Percentiles rank a stretch among this genome's conserved stretches.
Conservation (phyloP, 2,329 filamentous ascomycete genomes). For the Fusarium sp. region DNA sequence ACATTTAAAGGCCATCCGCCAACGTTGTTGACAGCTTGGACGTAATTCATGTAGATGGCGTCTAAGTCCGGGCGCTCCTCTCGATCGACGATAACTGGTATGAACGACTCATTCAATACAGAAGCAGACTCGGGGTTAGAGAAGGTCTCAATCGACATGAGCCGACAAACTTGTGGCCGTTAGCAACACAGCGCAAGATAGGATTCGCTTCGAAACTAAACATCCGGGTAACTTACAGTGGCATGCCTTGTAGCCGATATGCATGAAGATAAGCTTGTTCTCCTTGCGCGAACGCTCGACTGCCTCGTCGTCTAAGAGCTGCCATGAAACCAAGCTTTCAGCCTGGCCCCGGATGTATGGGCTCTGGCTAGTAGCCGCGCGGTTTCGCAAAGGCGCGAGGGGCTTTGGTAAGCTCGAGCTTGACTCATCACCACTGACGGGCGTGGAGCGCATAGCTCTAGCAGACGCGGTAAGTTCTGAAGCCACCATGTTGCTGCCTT, state of each 20-base stretch:
- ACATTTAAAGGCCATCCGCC: conserved; percentile 96
- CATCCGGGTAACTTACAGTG: conserved; percentile 73
- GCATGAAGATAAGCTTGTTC: conserved; percentile 91
- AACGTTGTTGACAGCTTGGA: conserved; percentile 88
- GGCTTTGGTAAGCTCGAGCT: conserved; percentile 29
- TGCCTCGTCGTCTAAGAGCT: conserved; percentile 82
- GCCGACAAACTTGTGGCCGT: conserved; percentile 73
- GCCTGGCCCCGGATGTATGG: conserved; percentile 76
- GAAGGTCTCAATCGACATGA: conserved; percentile 94
- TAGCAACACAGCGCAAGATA: conserved; percentile 20
- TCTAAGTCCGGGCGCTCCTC: conserved; percentile 96
- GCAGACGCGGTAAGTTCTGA: conserved; percentile 52
- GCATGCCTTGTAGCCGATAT: conserved; percentile 94
- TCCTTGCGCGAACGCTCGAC: conserved; percentile 79
- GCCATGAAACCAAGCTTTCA: conserved; percentile 89
- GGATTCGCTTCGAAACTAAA: background rate
- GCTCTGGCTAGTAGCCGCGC: conserved; percentile 53
- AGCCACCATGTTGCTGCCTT: conserved; percentile 46
- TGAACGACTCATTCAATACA: conserved; percentile 85
- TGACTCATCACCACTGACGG: conserved; percentile 34
- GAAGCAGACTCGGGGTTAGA: conserved; percentile 81
- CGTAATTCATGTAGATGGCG: conserved; percentile 97
- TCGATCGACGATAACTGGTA: conserved; percentile 91
- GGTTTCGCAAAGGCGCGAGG: conserved; percentile 47
- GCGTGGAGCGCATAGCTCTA: conserved; percentile 45